Evolutionary conservation across 2,329 filamentous ascomycete species (phyloP).

Genomic region (Colletotrichum camelliae): DNA sequence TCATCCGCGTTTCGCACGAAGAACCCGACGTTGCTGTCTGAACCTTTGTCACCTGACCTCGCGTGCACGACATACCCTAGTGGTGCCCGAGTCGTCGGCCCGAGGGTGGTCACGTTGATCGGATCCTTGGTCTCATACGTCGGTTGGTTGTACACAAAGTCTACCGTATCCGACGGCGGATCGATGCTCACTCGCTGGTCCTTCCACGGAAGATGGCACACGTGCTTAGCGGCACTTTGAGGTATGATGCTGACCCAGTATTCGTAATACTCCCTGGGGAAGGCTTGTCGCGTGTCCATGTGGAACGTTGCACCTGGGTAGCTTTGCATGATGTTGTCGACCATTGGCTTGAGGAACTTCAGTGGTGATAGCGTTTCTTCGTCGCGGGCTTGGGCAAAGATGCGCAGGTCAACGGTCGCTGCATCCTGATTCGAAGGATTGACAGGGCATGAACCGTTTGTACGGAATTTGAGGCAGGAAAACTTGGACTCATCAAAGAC

Average conservation of each 20-base stretch:
- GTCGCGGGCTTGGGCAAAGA: constrained; percentile 49
- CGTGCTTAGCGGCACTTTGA: constrained; percentile 26
- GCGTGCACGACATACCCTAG: constrained; percentile 36
- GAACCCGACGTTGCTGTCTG: constrained; percentile 37
- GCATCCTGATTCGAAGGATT: constrained; percentile 49
- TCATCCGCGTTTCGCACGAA: constrained; percentile 24
- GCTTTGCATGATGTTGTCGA: constrained; percentile 46
- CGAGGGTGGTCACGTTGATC: constrained; percentile 28
- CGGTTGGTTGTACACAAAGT: constrained; percentile 28
- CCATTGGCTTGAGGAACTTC: constrained; percentile 43
- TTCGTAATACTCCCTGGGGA: constrained; percentile 24
- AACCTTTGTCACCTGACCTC: constrained; percentile 46
- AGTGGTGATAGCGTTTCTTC: constrained; percentile 36
- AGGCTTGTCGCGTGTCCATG: constrained; percentile 37
- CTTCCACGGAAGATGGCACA: constrained; percentile 28
- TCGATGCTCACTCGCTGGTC: constrained; percentile 22
- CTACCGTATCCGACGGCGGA: constrained; percentile 24
- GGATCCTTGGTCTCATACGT: constrained; percentile 31
- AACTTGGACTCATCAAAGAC: constrained; percentile 38
- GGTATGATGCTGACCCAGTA: constrained; percentile 27
- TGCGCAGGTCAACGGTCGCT: constrained; percentile 52
- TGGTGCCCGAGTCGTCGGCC: constrained; percentile 30
- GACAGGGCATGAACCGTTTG: constrained; percentile 40
- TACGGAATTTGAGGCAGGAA: constrained; percentile 36
- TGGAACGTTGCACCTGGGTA: constrained; percentile 48